phyloP scores from a whole-genome alignment of 2,329 filamentous ascomycete genomes.

The Botrytis fragariae region DNA sequence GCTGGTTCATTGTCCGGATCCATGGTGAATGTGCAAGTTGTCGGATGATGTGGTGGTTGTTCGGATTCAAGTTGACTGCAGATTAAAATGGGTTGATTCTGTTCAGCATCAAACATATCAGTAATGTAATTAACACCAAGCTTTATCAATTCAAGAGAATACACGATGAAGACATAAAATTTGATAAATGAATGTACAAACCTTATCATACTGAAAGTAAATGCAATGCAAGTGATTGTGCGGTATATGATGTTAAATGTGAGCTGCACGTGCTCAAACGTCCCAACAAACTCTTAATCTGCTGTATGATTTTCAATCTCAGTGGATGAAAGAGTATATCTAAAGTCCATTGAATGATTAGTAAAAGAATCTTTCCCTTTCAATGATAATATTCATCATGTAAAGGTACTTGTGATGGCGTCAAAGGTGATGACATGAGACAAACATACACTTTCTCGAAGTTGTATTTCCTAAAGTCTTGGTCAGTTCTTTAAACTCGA shows the following conservation, averaged over 20 bases:
- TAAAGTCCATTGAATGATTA: not conserved
- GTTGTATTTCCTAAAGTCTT: not conserved
- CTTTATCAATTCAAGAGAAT: not conserved
- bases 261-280: not conserved
- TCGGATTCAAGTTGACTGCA: not conserved
- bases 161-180: not conserved
- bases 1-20: not conserved
- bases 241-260: not conserved
- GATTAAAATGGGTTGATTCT: not conserved
- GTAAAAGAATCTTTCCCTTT: not conserved
- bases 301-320: not conserved
- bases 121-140: not conserved
- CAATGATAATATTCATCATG: no score
- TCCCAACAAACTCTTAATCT: not conserved
- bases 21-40: constrained; percentile 7
- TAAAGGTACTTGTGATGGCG: not conserved
- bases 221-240: constrained; percentile 12
- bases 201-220: not conserved
- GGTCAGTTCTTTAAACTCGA: not conserved
- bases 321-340: not conserved
- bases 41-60: not conserved
- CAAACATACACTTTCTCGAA: not conserved
- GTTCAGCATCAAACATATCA: not conserved
- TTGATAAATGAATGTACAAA: not conserved
- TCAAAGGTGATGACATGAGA: not conserved